Evolutionary conservation across 306 rosid genomes (phyloP).

Genomic region (Ormosia emarginata): DNA sequence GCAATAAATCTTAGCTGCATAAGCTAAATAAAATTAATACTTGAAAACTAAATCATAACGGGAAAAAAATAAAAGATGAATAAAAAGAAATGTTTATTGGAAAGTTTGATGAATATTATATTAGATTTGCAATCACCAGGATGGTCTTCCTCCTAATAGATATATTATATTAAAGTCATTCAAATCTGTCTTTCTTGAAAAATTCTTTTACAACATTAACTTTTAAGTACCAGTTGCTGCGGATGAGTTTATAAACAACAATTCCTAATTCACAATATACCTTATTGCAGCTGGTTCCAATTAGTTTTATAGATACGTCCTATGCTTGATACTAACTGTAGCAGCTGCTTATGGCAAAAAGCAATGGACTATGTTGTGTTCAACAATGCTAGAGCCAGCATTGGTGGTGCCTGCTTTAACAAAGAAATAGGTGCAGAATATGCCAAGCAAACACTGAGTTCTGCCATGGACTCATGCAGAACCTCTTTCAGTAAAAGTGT

Average conservation of each 20-base stretch:
- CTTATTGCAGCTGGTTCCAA: too few relatives aligned
- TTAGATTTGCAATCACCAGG: background rate
- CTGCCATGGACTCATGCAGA: slow-evolving; percentile 24
- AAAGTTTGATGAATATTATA: background rate
- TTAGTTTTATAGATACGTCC: too few relatives aligned
- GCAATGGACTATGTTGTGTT: slow-evolving; percentile 15
- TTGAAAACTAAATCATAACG: background rate
- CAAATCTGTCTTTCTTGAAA: background rate
- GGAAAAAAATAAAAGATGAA: background rate
- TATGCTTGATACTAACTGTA: slow-evolving; percentile 15
- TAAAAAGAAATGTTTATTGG: background rate
- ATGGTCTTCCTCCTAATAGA: background rate
- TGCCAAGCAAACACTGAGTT: slow-evolving; percentile 6
- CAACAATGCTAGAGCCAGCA: slow-evolving; percentile 10
- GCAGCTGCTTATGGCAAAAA: background rate
- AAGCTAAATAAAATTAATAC: background rate
- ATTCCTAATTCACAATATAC: too few relatives aligned
- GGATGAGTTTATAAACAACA: too few relatives aligned
- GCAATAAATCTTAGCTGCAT: background rate
- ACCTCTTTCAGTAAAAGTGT: slow-evolving; percentile 5
- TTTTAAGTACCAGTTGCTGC: too few relatives aligned
- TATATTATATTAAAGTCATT: background rate
- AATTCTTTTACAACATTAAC: background rate
- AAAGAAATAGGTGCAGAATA: slow-evolving; percentile 15
- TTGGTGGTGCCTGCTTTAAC: slow-evolving; percentile 22